Conservation (phyloP, 148 eudicot species). For the Nyssa sinensis region DNA sequence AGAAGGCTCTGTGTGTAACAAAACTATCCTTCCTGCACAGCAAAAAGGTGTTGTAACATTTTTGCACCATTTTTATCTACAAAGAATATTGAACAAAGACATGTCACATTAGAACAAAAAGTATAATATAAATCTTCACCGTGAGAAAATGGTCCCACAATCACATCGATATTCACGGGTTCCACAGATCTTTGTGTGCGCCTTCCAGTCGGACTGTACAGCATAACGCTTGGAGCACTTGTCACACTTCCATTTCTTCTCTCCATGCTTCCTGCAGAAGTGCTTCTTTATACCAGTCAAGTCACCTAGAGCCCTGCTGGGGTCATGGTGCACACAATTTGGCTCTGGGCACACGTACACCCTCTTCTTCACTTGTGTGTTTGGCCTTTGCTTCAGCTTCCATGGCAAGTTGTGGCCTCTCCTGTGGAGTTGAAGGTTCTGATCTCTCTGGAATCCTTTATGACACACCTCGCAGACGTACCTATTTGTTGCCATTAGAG, state of each 20-base stretch:
- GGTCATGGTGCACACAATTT: slow-evolving; percentile 41
- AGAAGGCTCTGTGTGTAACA: slow-evolving; percentile 44
- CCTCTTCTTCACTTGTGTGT: slow-evolving; percentile 27
- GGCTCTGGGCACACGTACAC: slow-evolving; percentile 46
- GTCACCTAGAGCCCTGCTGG: slow-evolving; percentile 41
- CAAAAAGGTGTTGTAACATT: background rate
- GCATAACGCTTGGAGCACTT: slow-evolving; percentile 48
- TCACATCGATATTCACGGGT: slow-evolving; percentile 43
- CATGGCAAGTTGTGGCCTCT: slow-evolving; percentile 51
- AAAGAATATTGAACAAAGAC: background rate
- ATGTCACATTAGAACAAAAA: background rate
- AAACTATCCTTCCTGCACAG: slow-evolving; percentile 42
- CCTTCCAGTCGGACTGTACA: slow-evolving; percentile 51
- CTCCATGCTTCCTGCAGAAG: slow-evolving; percentile 43
- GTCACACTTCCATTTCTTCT: slow-evolving; percentile 45
- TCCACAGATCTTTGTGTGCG: slow-evolving; percentile 48
- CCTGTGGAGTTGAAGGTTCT: slow-evolving; percentile 42
- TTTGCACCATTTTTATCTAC: background rate
- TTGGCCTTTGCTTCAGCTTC: slow-evolving; percentile 44
- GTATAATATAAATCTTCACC: slow-evolving; percentile 14
- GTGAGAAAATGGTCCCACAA: slow-evolving; percentile 43
- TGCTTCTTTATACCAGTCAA: slow-evolving; percentile 49
- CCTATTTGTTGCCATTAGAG: slow-evolving; percentile 44
- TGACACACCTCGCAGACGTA: slow-evolving; percentile 44
- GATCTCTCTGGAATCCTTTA: slow-evolving; percentile 46